Base-by-base conservation (phyloP, 2,329 filamentous ascomycete genomes). In the Cytospora chrysosperma region DNA sequence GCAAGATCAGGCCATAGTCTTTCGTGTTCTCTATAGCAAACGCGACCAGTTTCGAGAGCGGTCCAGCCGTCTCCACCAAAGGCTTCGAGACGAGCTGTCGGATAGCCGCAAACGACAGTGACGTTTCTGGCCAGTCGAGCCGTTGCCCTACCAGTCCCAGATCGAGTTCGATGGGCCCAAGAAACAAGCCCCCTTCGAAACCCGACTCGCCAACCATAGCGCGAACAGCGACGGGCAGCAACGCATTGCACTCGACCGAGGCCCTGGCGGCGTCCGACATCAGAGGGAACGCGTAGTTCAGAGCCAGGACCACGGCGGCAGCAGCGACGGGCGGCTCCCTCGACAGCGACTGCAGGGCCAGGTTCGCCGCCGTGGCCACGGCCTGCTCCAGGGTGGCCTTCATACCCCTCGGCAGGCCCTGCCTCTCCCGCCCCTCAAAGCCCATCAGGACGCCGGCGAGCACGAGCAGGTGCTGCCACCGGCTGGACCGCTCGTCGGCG, bases 381-480 rank as follows among this genome's bases (percentile, higher is more conserved):
- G 90, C 91, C 21, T 82, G 80, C 71, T 94, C 90, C 0, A 96
- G 79, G 50, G 85, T 91, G 37, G 79, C 83, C 53, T 88, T 82
- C 73, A 94, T 81, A 57, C 81, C 75, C 34, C 80, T 76, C 6
- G 88, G 85, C n/a, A 93, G 75, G n/a, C 85, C 84, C 64, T 84
- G 82, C 53, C 86, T 78, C 49, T 88, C 83, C 65, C 85, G 81
- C 19, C 83, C 80, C 68, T 90, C 89, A 71, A 93, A 88, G 10
- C 91, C 92, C 72, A 94, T 83, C 63, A 97, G 76, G 26, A 96
- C 79, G 3, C 92, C 93, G 0, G 88, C 88, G 10, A 97, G 83
- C 6, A 93, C 83, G n/a, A 97, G 79, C 32, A 93, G 76, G 74
- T 97, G 93, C 74, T 92, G 88, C 92, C 92, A 97, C 71, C 91